Base-by-base conservation (phyloP, 108 stramenopile genomes). In the Parietichytrium sp. region DNA sequence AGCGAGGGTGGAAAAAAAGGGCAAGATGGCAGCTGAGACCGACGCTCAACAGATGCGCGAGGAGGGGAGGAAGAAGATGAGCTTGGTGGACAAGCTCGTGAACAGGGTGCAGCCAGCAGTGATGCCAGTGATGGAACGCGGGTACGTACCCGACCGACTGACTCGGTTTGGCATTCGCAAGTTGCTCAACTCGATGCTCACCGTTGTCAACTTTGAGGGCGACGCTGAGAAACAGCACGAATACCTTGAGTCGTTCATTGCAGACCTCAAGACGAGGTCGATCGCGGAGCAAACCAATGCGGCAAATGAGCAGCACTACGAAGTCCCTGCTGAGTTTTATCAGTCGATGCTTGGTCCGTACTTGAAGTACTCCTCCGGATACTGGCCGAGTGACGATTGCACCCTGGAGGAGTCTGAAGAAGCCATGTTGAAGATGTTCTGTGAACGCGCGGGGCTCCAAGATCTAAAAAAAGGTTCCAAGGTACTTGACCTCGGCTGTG, bases 281-380 rank as follows among this genome's bases (percentile, higher is more conserved):
- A 96, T 97, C 82, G 97, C 97, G 42, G 92, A 93, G 83, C 88
- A 89, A 18, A 93, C 94, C 26, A 83, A 90, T 6, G 94, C 61
- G 31, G 96, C 98, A 18, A 97, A 97, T 84, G 91, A 93, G 30
- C 98, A 98, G 85, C 98, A 98, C 86, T 98, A 98, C 84, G 98
- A 98, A 82, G 95, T 98, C 12, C 95, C 93, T 47, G 92, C 95
- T 27, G 88, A 88, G 29, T 95, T 98, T 79, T 98, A 96, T 84
- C 88, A 87, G 55, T 51, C 91, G 48, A 92, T 89, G 79, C 42
- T 98, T 8, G 98, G 98, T 13, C 94, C 93, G 0, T 79, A 91
- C 36, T 93, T 93, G 72, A 98, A 98, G 91, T 98, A 98, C 84
- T 92, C 91, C 3, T 90, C 83, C 79, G 92, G 96, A 38, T 80